Evolutionary conservation across 768 basidiomycete species (phyloP).

Genomic region (Russula ochroleuca): DNA sequence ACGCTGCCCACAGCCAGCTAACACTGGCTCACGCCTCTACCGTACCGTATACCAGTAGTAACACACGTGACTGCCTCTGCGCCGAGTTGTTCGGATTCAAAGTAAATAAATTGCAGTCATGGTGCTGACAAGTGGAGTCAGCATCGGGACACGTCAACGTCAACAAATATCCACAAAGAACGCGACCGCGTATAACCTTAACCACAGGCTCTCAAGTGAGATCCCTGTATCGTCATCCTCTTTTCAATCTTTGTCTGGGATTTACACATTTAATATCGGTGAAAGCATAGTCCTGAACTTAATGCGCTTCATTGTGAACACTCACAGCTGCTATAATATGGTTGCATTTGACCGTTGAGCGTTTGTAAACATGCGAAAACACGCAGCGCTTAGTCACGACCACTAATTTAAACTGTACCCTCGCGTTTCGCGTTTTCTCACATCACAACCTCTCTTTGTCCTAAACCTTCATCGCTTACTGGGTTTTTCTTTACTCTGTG

Average conservation of each 20-base stretch:
- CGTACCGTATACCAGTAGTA: too few species aligned
- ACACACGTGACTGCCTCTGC: too few species aligned
- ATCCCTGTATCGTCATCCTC: neutral
- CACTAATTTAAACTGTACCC: constrained; percentile 14
- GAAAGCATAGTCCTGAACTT: neutral
- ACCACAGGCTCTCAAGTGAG: neutral
- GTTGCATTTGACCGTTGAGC: neutral
- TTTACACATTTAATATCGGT: neutral
- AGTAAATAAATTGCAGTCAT: too few species aligned
- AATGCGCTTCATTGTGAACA: neutral
- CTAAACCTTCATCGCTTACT: constrained; percentile 4
- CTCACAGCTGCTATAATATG: neutral
- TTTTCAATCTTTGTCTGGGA: neutral
- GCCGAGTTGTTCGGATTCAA: too few species aligned
- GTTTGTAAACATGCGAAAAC: constrained; percentile 18
- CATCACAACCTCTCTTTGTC: neutral
- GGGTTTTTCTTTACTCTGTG: neutral
- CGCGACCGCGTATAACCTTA: constrained; percentile 24
- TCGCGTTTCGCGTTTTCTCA: constrained; percentile 11
- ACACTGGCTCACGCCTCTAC: too few species aligned
- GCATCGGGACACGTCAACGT: neutral
- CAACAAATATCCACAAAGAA: constrained; percentile 24
- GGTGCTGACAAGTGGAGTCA: too few species aligned
- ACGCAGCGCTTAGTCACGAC: constrained; percentile 23
- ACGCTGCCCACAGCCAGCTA: too few species aligned